Percentiles rank a stretch among this genome's conserved stretches.
Evolutionary conservation across 306 rosid species (phyloP).

Genomic region (Quercus bicolor): DNA sequence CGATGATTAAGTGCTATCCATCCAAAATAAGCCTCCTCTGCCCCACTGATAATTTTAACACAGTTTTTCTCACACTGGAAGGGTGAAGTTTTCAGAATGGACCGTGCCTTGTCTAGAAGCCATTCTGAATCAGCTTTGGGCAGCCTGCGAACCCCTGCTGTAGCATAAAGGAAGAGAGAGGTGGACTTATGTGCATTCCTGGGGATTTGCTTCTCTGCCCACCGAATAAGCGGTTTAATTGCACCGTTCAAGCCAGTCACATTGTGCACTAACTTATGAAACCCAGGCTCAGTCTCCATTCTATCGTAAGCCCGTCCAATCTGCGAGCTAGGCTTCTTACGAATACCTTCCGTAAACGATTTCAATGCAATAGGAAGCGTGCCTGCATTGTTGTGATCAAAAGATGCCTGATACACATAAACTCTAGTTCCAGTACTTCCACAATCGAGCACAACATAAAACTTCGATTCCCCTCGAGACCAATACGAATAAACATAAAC

Average conservation of each 20-base stretch:
- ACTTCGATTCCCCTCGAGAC: constrained; percentile 58
- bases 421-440: constrained; percentile 93
- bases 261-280: constrained; percentile 74
- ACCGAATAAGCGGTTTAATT: constrained; percentile 66
- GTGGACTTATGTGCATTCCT: constrained; percentile 58
- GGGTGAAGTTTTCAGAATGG: constrained; percentile 68
- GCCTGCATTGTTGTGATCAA: constrained; percentile 35
- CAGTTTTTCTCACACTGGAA: constrained; percentile 66
- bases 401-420: constrained; percentile 66
- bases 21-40: constrained; percentile 92
- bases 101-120: constrained; percentile 84
- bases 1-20: constrained; percentile 94
- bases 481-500: constrained; percentile 57
- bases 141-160: constrained; percentile 89
- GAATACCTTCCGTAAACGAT: constrained; percentile 37
- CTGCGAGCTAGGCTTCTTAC: constrained; percentile 30
- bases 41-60: constrained; percentile 75
- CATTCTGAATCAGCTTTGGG: constrained; percentile 60
- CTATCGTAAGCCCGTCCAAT: constrained; percentile 84
- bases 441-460: constrained; percentile 79
- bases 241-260: constrained; percentile 59
- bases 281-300: constrained; percentile 92
- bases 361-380: constrained; percentile 62
- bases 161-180: constrained; percentile 74
- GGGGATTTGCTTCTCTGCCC: constrained; percentile 92